Percentiles rank a stretch among this genome's conserved stretches.
Conservation (phyloP, 2,329 filamentous ascomycete genomes). For the Penicillium sp. region DNA sequence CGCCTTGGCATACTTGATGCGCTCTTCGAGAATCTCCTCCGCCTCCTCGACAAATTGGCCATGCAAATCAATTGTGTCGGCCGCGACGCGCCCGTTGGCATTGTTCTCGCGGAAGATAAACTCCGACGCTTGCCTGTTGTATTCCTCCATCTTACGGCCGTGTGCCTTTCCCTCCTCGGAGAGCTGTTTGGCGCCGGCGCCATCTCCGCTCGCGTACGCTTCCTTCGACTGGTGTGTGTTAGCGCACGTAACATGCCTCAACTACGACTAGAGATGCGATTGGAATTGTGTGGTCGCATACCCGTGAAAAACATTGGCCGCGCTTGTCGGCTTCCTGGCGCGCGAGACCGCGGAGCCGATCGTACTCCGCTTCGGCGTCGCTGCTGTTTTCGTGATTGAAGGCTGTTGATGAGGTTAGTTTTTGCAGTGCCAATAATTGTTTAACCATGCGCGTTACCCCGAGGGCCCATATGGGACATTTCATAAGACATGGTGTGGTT, state of each 20-base stretch:
- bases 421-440: background rate
- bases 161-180: slow-evolving; percentile 83
- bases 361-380: slow-evolving; percentile 80
- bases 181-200: slow-evolving; percentile 74
- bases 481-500: slow-evolving; percentile 37
- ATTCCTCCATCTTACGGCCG: slow-evolving; percentile 76
- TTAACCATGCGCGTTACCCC: slow-evolving; percentile 31
- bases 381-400: slow-evolving; percentile 68
- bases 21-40: slow-evolving; percentile 79
- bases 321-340: slow-evolving; percentile 76
- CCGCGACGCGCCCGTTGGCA: slow-evolving; percentile 65
- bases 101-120: slow-evolving; percentile 97
- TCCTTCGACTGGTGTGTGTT: slow-evolving; percentile 54
- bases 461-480: slow-evolving; percentile 42
- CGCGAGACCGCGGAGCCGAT: slow-evolving; percentile 79
- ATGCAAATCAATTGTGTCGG: slow-evolving; percentile 89
- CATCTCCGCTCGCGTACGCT: slow-evolving; percentile 80
- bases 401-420: slow-evolving; percentile 48
- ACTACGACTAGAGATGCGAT: background rate
- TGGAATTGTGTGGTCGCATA: slow-evolving; percentile 35
- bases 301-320: slow-evolving; percentile 69
- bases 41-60: slow-evolving; percentile 94
- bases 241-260: background rate
- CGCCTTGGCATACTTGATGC: slow-evolving; percentile 72
- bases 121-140: slow-evolving; percentile 86